Evolutionary conservation across 2,329 filamentous ascomycete genomes (phyloP).

Genomic region (Aspergillus flavus): DNA sequence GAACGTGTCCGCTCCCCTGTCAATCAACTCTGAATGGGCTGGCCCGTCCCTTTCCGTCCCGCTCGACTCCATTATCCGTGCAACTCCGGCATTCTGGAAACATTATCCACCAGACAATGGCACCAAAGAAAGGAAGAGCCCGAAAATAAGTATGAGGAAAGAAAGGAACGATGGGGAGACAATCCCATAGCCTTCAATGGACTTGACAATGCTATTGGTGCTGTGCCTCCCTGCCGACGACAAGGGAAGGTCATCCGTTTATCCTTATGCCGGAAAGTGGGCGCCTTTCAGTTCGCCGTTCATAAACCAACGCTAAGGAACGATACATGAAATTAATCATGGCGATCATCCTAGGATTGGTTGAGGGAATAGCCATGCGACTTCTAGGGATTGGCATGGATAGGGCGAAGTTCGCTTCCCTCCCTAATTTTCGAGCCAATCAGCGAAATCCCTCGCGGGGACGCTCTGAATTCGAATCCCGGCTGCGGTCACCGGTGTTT

Average conservation of each 20-base stretch:
- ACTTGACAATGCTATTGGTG: not conserved
- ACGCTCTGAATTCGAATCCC: constrained; percentile 27
- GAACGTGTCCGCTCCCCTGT: constrained; percentile 13
- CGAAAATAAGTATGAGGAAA: constrained; percentile 8
- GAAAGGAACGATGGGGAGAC: not conserved
- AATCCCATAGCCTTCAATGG: not conserved
- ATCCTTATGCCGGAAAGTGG: constrained; percentile 8
- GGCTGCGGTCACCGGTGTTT: constrained; percentile 25
- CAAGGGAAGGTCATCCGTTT: not conserved
- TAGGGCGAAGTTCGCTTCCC: constrained; percentile 21
- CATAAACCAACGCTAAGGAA: constrained; percentile 10
- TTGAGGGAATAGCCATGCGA: constrained; percentile 25
- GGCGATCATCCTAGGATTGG: constrained; percentile 28
- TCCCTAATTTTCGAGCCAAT: constrained; percentile 28
- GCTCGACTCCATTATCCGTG: constrained; percentile 24
- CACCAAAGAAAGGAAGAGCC: not conserved
- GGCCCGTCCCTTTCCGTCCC: constrained; percentile 44
- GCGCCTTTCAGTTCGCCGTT: constrained; percentile 4
- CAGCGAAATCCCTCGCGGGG: constrained; percentile 31
- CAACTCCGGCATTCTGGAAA: constrained; percentile 9
- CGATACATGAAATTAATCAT: constrained; percentile 20
- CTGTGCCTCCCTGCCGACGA: not conserved
- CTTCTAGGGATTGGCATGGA: constrained; percentile 29
- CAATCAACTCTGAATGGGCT: constrained; percentile 22
- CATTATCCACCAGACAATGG: constrained; percentile 2